Evolutionary conservation across 192 early-diverging fungal species (phyloP).

Genomic region (Gaertneriomyces semiglobifer): DNA sequence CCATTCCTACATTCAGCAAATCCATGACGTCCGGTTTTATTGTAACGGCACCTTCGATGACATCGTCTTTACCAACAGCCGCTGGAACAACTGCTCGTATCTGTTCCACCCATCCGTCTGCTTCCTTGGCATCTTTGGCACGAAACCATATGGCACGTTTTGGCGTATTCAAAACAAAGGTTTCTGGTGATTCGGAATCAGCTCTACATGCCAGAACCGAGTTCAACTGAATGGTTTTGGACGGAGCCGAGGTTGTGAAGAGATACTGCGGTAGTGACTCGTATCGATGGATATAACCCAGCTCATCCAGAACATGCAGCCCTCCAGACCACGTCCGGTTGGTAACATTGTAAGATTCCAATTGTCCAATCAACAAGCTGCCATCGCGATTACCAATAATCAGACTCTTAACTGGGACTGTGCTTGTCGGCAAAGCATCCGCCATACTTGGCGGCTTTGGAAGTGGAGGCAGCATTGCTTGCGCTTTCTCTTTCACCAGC

Average conservation of each 20-base stretch:
- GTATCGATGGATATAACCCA: too few species aligned
- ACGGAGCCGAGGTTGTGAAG: too few species aligned
- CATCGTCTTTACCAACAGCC: constrained; percentile 1
- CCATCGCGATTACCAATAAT: constrained; percentile 17
- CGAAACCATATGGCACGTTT: constrained; percentile 15
- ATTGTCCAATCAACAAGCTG: constrained; percentile 4
- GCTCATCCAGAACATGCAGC: too few species aligned
- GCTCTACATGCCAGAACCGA: too few species aligned
- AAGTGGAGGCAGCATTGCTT: neutral
- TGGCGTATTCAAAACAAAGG: neutral
- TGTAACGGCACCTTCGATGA: constrained; percentile 5
- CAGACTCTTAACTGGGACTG: neutral
- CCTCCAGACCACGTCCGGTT: constrained; percentile 3
- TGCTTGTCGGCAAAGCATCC: neutral
- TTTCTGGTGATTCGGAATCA: too few species aligned
- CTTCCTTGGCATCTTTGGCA: constrained; percentile 13
- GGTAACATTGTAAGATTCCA: constrained; percentile 20
- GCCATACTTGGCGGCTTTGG: neutral
- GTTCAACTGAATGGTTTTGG: too few species aligned
- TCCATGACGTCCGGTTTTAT: too few species aligned
- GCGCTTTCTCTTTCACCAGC: neutral
- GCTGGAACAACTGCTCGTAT: constrained; percentile 19
- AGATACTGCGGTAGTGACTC: too few species aligned
- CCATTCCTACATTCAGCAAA: too few species aligned
- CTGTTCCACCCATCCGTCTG: constrained; percentile 25